These are phyloP conservation scores for Nectriaceae sp. DNA, from an alignment of 2,329 filamentous ascomycete genomes.

Conservation along the genomic window DNA sequence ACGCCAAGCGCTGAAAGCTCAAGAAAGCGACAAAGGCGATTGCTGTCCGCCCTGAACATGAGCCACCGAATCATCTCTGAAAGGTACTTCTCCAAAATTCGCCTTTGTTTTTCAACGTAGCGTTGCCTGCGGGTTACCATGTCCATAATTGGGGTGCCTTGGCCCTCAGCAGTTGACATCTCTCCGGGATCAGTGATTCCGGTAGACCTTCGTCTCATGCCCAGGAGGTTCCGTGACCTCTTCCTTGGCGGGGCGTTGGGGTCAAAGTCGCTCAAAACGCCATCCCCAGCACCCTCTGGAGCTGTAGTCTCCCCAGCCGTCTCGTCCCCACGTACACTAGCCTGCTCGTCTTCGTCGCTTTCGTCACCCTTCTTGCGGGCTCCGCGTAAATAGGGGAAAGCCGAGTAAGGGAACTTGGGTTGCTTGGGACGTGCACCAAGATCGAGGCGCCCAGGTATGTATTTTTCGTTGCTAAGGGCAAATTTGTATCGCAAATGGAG, in stretches of 20 bases:
- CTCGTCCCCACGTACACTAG: constrained; percentile 41
- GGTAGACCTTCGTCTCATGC: constrained; percentile 56
- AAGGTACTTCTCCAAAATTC: constrained; percentile 84
- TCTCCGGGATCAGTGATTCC: constrained; percentile 49
- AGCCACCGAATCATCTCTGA: constrained; percentile 94
- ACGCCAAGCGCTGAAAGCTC: constrained; percentile 94
- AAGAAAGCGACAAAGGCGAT: constrained; percentile 91
- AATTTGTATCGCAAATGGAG: constrained; percentile 93
- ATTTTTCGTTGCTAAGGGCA: constrained; percentile 79
- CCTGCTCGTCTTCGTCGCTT: constrained; percentile 71
- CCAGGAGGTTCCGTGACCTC: constrained; percentile 56
- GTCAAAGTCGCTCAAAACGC: constrained; percentile 37
- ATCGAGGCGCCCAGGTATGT: constrained; percentile 69
- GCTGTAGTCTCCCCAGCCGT: constrained; percentile 55
- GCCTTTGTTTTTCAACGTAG: constrained; percentile 81
- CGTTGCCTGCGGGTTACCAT: constrained; percentile 47
- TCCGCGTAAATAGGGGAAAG: constrained; percentile 85
- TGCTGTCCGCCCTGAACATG: constrained; percentile 95
- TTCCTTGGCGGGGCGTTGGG: constrained; percentile 40
- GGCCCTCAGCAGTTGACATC: constrained; percentile 41
- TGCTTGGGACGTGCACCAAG: constrained; percentile 72
- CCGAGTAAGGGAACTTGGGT: constrained; percentile 85
- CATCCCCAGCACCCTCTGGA: constrained; percentile 65
- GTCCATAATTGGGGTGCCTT: constrained; percentile 53
- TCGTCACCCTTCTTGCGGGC: constrained; percentile 78